Conservation (phyloP, 768 basidiomycete species). For the Auriscalpium microsporum region DNA sequence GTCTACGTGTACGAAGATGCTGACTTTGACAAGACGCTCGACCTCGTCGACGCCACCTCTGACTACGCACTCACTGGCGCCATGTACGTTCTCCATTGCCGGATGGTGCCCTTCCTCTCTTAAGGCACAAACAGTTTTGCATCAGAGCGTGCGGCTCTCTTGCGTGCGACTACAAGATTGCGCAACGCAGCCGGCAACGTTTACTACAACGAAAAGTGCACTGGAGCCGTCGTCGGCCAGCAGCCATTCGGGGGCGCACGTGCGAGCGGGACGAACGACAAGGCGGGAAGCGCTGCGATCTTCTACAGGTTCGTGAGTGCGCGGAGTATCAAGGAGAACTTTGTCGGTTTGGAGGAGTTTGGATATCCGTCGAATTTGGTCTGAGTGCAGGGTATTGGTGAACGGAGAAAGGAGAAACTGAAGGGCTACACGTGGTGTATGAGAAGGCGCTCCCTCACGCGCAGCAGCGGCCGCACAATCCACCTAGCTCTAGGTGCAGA, state of each 20-base stretch:
- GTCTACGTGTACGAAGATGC: conserved; percentile 84
- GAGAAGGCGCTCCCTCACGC: too few species aligned
- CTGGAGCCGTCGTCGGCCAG: conserved; percentile 94
- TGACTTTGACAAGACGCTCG: conserved; percentile 79
- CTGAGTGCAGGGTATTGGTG: conserved; percentile 21
- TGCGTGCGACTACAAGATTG: conserved; percentile 72
- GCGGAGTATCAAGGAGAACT: conserved; percentile 96
- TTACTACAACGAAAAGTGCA: conserved; percentile 98
- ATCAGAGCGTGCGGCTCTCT: conserved; percentile 67
- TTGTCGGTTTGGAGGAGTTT: conserved; percentile 74
- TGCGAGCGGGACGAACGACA: conserved; percentile 94
- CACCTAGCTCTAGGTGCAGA: too few species aligned
- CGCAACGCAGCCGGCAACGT: conserved; percentile 93
- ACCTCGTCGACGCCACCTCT: conserved; percentile 80
- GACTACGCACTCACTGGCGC: conserved; percentile 91
- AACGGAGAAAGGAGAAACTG: too few species aligned
- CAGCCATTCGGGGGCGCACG: conserved; percentile 97
- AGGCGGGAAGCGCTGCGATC: conserved; percentile 78
- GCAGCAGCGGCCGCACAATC: too few species aligned
- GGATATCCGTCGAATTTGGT: conserved; percentile 82
- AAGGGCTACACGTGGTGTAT: too few species aligned
- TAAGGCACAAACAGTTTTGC: conserved; percentile 53
- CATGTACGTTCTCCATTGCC: conserved; percentile 50
- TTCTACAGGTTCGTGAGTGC: conserved; percentile 80
- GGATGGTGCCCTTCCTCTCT: conserved; percentile 4